phyloP scores from a whole-genome alignment of 441 rosid genomes.

The Euphorbia celastroides region DNA sequence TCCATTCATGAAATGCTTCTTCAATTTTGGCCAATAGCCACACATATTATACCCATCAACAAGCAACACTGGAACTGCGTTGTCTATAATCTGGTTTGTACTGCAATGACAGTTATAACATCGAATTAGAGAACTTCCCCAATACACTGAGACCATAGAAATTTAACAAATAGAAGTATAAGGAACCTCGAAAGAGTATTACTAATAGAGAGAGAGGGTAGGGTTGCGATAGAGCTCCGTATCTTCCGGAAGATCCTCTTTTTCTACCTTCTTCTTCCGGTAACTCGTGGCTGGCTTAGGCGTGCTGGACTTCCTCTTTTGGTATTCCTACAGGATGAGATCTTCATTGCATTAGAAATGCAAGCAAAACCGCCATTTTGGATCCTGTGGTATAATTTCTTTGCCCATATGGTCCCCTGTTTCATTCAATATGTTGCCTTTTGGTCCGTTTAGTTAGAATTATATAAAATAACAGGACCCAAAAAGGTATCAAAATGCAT shows the following conservation, averaged over 20 bases:
- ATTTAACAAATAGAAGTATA: conserved; percentile 10
- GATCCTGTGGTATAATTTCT: no score
- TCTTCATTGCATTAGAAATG: conserved; percentile 10
- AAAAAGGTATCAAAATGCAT: no score
- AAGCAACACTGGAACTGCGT: conserved; percentile 77
- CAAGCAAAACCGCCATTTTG: no score
- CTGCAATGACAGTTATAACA: conserved; percentile 39
- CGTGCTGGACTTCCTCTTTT: conserved; percentile 44
- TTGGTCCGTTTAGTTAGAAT: no score
- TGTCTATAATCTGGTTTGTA: conserved; percentile 59
- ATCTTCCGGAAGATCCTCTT: conserved; percentile 69
- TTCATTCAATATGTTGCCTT: no score
- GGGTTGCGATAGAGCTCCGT: conserved; percentile 64
- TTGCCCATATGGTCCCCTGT: no score
- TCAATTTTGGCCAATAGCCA: conserved; percentile 85
- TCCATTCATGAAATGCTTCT: conserved; percentile 78
- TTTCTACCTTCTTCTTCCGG: conserved; percentile 65
- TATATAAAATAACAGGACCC: no score
- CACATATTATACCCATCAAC: conserved; percentile 97
- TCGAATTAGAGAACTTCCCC: conserved; percentile 17
- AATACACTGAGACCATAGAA: conserved; percentile 16
- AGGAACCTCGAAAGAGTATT: conserved; percentile 33
- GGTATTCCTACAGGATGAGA: conserved; percentile 45
- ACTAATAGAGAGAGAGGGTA: conserved; percentile 68
- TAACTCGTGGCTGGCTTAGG: conserved; percentile 87